A percentile compares a stretch with the other conserved stretches of the same genome.
These are phyloP conservation scores for Fusarium algeriense DNA, from an alignment of 2,329 filamentous ascomycete genomes.

Conservation along the genomic window DNA sequence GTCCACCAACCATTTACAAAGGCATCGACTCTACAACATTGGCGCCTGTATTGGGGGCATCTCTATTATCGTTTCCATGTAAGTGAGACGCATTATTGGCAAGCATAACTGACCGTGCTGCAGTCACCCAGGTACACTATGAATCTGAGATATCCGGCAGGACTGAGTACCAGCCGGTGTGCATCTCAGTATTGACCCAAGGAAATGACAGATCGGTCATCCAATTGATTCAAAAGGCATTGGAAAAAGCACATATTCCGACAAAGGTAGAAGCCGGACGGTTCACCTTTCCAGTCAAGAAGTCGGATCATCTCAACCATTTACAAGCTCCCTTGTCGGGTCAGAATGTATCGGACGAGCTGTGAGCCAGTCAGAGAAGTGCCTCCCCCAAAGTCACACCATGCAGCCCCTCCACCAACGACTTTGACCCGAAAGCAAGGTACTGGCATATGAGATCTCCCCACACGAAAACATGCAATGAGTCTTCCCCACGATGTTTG, in stretches of 20 bases:
- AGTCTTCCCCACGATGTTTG: slow-evolving; percentile 26
- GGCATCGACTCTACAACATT: slow-evolving; percentile 48
- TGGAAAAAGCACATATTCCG: slow-evolving; percentile 47
- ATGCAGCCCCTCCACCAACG: slow-evolving; percentile 3
- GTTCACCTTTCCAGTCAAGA: slow-evolving; percentile 46
- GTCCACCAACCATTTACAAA: slow-evolving; percentile 43
- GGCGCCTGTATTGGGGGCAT: slow-evolving; percentile 47
- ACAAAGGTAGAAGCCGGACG: slow-evolving; percentile 48
- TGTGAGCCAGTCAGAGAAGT: slow-evolving; percentile 14
- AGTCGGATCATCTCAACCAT: neutral
- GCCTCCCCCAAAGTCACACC: slow-evolving; percentile 41
- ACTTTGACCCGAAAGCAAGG: neutral
- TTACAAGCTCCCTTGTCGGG: slow-evolving; percentile 5
- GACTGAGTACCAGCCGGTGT: slow-evolving; percentile 50
- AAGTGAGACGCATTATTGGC: slow-evolving; percentile 30
- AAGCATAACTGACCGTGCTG: slow-evolving; percentile 15
- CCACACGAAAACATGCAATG: slow-evolving; percentile 29
- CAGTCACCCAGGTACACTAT: slow-evolving; percentile 51
- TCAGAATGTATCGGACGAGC: slow-evolving; percentile 29
- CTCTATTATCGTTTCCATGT: slow-evolving; percentile 53
- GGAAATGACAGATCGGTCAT: slow-evolving; percentile 47
- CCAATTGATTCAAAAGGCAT: slow-evolving; percentile 46
- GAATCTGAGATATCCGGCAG: slow-evolving; percentile 47
- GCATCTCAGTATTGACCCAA: slow-evolving; percentile 47
- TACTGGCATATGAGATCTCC: neutral